Evolutionary conservation across 2,329 filamentous ascomycete genomes (phyloP).

Genomic region (Harringtonia aguacate): DNA sequence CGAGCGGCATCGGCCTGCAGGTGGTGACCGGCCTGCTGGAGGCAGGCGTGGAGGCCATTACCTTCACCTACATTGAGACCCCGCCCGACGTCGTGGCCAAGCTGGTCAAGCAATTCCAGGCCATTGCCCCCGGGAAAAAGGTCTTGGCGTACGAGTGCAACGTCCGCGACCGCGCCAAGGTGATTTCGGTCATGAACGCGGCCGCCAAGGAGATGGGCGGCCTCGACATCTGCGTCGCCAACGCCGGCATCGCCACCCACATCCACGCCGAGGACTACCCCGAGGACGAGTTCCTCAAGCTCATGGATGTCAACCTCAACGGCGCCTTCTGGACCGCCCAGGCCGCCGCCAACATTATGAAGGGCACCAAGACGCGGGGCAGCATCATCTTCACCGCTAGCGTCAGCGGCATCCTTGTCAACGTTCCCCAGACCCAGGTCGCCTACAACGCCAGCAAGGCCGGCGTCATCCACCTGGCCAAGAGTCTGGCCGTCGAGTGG

Average conservation of each 20-base stretch:
- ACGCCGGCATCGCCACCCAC: conserved; percentile 27
- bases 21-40: conserved; percentile 2
- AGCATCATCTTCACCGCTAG: conserved; percentile 29
- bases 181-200: conserved; percentile 20
- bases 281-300: conserved; percentile 24
- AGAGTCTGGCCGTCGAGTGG: conserved; percentile 68
- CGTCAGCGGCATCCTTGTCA: conserved; percentile 64
- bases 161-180: conserved; percentile 19
- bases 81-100: conserved; percentile 16
- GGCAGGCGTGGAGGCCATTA: conserved; percentile 1
- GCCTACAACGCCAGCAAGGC: conserved; percentile 67
- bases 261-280: conserved; percentile 27
- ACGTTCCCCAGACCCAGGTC: conserved; percentile 63
- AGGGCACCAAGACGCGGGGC: conserved; percentile 15
- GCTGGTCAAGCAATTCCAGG: too few relatives aligned
- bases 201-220: conserved; percentile 23
- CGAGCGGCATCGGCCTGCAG: conserved; percentile 3
- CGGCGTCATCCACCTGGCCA: conserved; percentile 46
- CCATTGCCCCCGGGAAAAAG: conserved; percentile 9
- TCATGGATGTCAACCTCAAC: conserved; percentile 28
- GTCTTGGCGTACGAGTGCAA: conserved; percentile 30
- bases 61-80: conserved; percentile 11
- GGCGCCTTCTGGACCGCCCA: conserved; percentile 32
- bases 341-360: conserved; percentile 26
- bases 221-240: conserved; percentile 30